phyloP scores from a whole-genome alignment of 169 alveolate genomes.

The Eimeria brunetti region DNA sequence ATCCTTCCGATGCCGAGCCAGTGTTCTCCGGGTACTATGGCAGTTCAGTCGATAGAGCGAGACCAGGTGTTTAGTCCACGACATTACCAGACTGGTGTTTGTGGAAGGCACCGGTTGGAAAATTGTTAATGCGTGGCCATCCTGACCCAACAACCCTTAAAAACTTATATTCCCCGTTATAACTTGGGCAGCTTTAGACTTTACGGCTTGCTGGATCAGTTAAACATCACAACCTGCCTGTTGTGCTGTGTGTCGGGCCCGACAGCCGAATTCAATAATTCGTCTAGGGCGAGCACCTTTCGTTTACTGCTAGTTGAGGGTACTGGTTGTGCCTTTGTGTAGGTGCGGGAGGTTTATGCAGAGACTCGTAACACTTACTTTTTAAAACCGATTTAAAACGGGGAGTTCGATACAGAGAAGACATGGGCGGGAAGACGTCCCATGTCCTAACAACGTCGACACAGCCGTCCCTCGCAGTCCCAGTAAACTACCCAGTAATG shows the following conservation, averaged over 20 bases:
- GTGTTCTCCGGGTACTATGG: constrained; percentile 3
- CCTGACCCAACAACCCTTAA: not conserved
- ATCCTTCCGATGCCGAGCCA: not conserved
- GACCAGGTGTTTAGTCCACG: not conserved
- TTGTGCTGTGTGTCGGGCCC: too few relatives aligned
- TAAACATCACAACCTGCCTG: too few relatives aligned
- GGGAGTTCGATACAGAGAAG: not conserved
- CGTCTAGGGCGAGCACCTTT: not conserved
- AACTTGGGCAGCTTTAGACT: too few relatives aligned
- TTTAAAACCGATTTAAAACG: not conserved
- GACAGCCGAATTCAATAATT: not conserved
- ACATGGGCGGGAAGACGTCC: not conserved
- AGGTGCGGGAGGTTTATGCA: not conserved
- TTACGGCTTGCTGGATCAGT: too few relatives aligned
- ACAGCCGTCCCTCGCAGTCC: not conserved
- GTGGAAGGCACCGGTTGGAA: not conserved
- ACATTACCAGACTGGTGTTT: not conserved
- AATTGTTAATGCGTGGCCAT: not conserved
- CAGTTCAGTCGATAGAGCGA: not conserved
- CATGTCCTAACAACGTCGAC: not conserved
- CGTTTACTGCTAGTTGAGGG: not conserved
- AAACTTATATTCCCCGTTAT: not conserved
- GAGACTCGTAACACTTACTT: not conserved
- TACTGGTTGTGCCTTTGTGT: not conserved
- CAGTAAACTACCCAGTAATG: not conserved